Evolutionary conservation across 2,329 filamentous ascomycete species (phyloP), one percentile per base, ranked within the genome.

Genomic region (Beauveria brongniartii): DNA sequence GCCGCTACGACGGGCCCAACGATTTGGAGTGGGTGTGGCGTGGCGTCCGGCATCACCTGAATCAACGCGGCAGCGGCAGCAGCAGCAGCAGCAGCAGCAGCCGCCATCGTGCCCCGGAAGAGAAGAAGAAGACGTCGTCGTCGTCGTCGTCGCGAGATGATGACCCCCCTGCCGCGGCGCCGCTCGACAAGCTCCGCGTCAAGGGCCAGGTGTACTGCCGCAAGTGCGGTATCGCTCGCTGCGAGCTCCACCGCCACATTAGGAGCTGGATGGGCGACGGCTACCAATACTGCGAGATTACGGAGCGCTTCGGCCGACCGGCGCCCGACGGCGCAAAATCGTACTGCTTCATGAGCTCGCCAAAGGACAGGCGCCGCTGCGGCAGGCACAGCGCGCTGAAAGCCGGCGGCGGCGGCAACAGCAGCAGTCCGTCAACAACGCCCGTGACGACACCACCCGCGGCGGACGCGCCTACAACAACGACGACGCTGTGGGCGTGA

Each of bases 11-110:
- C 7, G 84, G 84, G 0, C 84, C 84, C 59, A 87, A 87, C 70
- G 79, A 83, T 64, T 77, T 85, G 68, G 84, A 87, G 68, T 84
- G 82, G 78, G 83, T 83, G 50, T 87, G 84, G 83, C 80, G 83
- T 64, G 74, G 81, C 55, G 81, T 82, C 3, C 78, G 79, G 1
- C 74, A 75, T 16, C 73, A 75, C 14, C 73, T 80, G 46, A 66
- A 78, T 52, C 69, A 70, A 61, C 52, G 68, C 62, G 61, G 69
- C 58, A 28, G 50, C 41, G 61, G 55, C 18, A 41, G 24, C 22
- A 51, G 22, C 48, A 28, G 47, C 26, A 47, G 26, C n/a, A 24
- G 24, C 8, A 50, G 47, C 30, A 20, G 22, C 34, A 51, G 30
- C 16, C 30, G 1, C 4, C 34, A 14, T 14, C 34, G 12, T 37